Evolutionary conservation across 1,139 yeast genomes (phyloP), one percentile per base, ranked within the genome.

Genomic region (Suhomyces choctaworum): DNA sequence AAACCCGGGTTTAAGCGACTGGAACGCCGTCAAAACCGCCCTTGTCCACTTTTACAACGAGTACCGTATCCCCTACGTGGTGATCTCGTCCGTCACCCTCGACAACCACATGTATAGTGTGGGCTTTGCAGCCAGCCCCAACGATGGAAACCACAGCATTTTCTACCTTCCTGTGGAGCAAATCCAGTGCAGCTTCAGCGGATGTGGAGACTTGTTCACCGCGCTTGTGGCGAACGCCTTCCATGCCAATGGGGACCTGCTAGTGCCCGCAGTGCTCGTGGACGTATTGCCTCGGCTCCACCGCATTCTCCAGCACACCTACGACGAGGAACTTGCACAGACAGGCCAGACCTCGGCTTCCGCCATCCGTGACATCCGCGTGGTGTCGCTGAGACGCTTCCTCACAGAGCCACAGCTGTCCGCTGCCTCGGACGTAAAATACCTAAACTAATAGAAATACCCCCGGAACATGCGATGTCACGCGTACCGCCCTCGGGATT

Each of bases 171-270:
- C 65, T 1, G 59, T 70, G 12, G 45, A 54, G 2, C 56, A 56
- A 42, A 62, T 70, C 14, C 49, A 51, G 11, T 66, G 73, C 43
- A 52, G 54, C 25, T 70, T 70, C 50, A 68, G 60, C 39, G 76
- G 76, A 4, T 66, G 73, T 46, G 76, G 76, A 5, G 76, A 70
- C 43, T 52, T 70, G 15, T 68, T 70, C 43, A 59, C 71, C 1
- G 74, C 67, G 1, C 51, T 70, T 17, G 31, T 69, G n/a, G 61
- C 73, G 12, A 53, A 67, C 34, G 52, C 51, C 6, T 68, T 62
- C 41, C 55, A 51, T 38, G 39, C 47, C 6, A 51, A 55, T 27
- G 44, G 46, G 7, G 27, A 41, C 23, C 34, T 29, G 11, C 50
- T 69, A 5, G 52, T 60, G 4, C 62, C 63, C 1, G 39, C 39